These are phyloP conservation scores for Xylariaceae sp. DNA, from an alignment of 2,329 filamentous ascomycete species.

Conservation along the genomic window DNA sequence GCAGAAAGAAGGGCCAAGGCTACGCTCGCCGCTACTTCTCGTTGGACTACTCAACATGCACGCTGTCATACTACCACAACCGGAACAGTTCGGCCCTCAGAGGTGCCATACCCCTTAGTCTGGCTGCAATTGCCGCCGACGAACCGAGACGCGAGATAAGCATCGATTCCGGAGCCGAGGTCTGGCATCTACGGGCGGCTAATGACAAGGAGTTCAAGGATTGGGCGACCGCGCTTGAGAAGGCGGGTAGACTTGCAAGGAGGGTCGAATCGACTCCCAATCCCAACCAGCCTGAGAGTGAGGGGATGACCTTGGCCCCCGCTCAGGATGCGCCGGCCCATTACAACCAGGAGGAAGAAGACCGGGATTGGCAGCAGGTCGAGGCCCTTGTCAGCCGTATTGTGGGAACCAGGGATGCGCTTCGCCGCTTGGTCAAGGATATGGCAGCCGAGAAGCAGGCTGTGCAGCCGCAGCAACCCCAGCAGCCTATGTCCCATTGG, in stretches of 20 bases:
- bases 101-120: conserved; percentile 83
- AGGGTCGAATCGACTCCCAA: conserved; percentile 41
- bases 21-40: conserved; percentile 94
- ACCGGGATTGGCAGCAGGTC: conserved; percentile 80
- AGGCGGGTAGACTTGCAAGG: conserved; percentile 63
- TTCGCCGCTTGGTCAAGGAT: conserved; percentile 80
- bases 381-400: conserved; percentile 81
- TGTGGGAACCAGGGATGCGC: conserved; percentile 80
- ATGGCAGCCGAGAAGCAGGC: conserved; percentile 58
- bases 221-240: conserved; percentile 83
- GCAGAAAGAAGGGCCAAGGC: conserved; percentile 88
- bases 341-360: conserved; percentile 18
- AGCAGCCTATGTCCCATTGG: conserved; percentile 36
- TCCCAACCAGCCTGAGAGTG: conserved; percentile 24
- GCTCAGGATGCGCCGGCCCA: conserved; percentile 31
- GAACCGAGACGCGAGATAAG: conserved; percentile 86
- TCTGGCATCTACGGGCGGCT: conserved; percentile 86
- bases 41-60: conserved; percentile 88
- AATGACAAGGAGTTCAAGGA: conserved; percentile 80
- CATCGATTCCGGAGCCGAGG: conserved; percentile 92
- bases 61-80: conserved; percentile 93
- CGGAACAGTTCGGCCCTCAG: conserved; percentile 87
- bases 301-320: conserved; percentile 22
- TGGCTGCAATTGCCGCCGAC: conserved; percentile 87
- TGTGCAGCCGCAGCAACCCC: conserved; percentile 25